These are phyloP conservation scores for Ajuga chamaepitys DNA, from an alignment of 257 asterid species.

Conservation along the genomic window DNA sequence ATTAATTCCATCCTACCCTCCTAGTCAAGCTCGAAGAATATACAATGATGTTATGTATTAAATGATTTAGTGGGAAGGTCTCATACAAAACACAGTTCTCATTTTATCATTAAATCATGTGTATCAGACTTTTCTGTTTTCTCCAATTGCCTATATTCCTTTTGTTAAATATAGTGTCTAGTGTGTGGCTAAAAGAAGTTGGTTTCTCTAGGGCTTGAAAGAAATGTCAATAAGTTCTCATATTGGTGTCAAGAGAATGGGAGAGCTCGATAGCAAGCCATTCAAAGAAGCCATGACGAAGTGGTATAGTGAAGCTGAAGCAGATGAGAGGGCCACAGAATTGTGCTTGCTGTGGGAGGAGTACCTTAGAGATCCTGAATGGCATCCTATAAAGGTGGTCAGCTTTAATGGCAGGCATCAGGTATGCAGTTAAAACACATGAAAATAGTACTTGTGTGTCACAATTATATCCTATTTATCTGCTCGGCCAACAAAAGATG, in stretches of 20 bases:
- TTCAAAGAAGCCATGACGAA: conserved; percentile 63
- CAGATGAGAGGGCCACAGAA: conserved; percentile 74
- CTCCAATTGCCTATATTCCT: background rate
- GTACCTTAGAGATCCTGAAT: conserved; percentile 83
- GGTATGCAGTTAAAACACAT: conserved; percentile 32
- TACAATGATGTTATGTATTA: background rate
- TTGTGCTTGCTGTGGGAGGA: conserved; percentile 88
- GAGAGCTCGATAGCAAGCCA: conserved; percentile 77
- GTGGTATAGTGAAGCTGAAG: conserved; percentile 57
- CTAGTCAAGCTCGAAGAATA: background rate
- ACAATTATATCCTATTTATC: background rate
- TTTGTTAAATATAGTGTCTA: background rate
- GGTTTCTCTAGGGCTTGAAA: conserved; percentile 52
- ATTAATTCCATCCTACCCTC: background rate
- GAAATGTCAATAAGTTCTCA: conserved; percentile 37
- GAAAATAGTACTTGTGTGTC: background rate
- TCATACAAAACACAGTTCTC: background rate
- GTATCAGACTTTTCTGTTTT: background rate
- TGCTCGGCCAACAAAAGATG: background rate
- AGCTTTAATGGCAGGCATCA: conserved; percentile 38
- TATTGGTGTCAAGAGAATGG: conserved; percentile 81
- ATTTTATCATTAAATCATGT: conserved; percentile 9
- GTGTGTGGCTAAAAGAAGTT: background rate
- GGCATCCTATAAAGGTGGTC: conserved; percentile 87
- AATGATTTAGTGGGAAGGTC: background rate